A percentile compares a stretch with the other conserved stretches of the same genome.
Evolutionary conservation across 2,329 filamentous ascomycete genomes (phyloP).

Genomic region (Plenodomus lindquistii): DNA sequence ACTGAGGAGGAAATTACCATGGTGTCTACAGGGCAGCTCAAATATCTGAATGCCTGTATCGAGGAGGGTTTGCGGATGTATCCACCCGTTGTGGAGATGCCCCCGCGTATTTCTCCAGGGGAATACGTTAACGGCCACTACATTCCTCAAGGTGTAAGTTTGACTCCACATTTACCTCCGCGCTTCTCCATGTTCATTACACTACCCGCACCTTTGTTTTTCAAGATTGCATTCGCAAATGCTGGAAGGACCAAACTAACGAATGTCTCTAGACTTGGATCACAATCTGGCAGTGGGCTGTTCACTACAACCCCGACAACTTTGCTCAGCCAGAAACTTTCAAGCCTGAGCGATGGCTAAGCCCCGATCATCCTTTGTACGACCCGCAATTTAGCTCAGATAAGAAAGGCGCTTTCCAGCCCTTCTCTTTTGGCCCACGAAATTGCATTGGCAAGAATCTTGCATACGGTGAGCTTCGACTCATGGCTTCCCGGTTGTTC

Average conservation of each 20-base stretch:
- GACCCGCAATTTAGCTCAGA: conserved; percentile 27
- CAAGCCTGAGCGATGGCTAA: conserved; percentile 30
- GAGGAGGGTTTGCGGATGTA: conserved; percentile 20
- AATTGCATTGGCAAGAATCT: conserved; percentile 29
- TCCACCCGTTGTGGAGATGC: conserved; percentile 12
- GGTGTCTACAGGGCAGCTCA: not conserved
- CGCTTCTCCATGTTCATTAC: not conserved
- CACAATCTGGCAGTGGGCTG: conserved; percentile 16
- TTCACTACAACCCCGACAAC: conserved; percentile 18
- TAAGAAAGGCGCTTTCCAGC: conserved; percentile 31
- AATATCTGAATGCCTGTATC: conserved; percentile 21
- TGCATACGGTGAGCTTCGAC: conserved; percentile 43
- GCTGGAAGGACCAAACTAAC: not conserved
- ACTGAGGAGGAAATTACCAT: conserved; percentile 15
- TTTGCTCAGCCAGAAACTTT: conserved; percentile 26
- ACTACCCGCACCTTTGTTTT: not conserved
- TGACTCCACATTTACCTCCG: not conserved
- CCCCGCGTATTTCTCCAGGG: conserved; percentile 10
- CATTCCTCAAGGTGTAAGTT: conserved; percentile 17
- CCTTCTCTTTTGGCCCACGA: conserved; percentile 18
- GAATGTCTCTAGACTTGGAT: conserved; percentile 7
- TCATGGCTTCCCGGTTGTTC: conserved; percentile 44
- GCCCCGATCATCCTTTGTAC: not conserved
- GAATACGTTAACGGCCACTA: conserved; percentile 14
- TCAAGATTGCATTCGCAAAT: no score